Base-by-base conservation (phyloP, 352 stramenopile genomes). In the Pythium aristosporum region DNA sequence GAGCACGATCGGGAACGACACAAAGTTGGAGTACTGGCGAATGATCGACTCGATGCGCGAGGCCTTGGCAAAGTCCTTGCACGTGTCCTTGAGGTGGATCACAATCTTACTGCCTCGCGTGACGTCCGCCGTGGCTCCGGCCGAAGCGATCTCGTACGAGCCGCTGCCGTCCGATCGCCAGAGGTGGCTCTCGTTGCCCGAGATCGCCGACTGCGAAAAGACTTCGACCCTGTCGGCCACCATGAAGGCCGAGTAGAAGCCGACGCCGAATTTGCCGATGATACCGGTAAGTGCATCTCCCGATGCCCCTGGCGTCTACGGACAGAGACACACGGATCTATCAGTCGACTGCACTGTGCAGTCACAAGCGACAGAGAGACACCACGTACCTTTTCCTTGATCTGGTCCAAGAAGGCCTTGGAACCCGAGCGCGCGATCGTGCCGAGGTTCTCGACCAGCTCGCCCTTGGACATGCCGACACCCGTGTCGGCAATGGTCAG, bases 211-310 rank as follows among this genome's bases (percentile, higher is more conserved):
- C 62, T 92, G 75, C 56, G 89, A 92, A 52, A 87, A 87, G 10
- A 99, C 96, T 57, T 98, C 78, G 1, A 99, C 96, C 58, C 97
- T 91, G 63, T 99, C 91, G 23, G 92, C 92, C 1, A 99, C 97
- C 98, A 99, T 99, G 69, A 99, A 99, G 16, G 96, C 96, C 6
- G 96, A 98, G 81, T 99, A 99, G 71, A 99, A 99, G 16, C 98
- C 98, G 30, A 99, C 98, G 25, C 98, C 98, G 65, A 99, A 99
- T 75, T 99, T 98, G 41, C 98, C 98, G 66, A 99, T 99, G 65
- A 99, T 99, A 48, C 93, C 96, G 4, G 80, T 79, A 8, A 91
- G 71, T 5, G 90, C 89, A 65, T 94, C 85, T 3, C 81, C 76
- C 11, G 80, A 80, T 43, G 88, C 86, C 3, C 72, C 72, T 11